phyloP scores from a whole-genome alignment of 2,329 filamentous ascomycete species.

The Dactylellina drechsleri region DNA sequence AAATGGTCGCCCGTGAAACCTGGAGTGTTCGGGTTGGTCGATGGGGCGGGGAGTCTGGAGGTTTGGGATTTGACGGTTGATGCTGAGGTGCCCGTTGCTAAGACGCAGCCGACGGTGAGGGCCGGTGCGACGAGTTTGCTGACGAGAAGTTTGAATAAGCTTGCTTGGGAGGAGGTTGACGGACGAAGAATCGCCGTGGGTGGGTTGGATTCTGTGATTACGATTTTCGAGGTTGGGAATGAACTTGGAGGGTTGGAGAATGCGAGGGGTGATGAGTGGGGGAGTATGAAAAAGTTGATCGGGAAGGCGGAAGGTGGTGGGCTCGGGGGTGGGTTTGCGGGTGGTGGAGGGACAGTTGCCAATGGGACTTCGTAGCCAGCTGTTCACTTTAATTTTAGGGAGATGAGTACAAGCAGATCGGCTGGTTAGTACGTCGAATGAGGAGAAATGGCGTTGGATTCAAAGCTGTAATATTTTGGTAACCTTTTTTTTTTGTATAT shows the following conservation, averaged over 20 bases:
- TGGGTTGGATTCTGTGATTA: conserved; percentile 88
- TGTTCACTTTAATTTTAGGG: not conserved
- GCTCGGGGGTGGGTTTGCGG: too few species aligned
- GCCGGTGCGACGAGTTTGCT: conserved; percentile 75
- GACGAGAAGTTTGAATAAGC: conserved; percentile 88
- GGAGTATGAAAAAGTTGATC: conserved; percentile 88
- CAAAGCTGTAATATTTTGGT: conserved; percentile 8
- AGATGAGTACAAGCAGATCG: not conserved
- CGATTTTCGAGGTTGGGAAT: conserved; percentile 88
- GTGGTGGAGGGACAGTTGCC: not conserved
- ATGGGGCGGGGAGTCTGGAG: conserved; percentile 90
- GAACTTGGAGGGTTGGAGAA: conserved; percentile 86
- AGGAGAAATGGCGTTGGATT: conserved; percentile 30
- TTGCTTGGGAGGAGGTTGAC: conserved; percentile 91
- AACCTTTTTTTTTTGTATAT: conserved; percentile 2
- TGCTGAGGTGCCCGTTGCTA: conserved; percentile 88
- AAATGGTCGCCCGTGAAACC: conserved; percentile 95
- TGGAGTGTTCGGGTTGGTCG: conserved; percentile 92
- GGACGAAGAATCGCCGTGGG: conserved; percentile 88
- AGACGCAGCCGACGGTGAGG: conserved; percentile 73
- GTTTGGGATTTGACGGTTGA: conserved; percentile 95
- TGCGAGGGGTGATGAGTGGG: conserved; percentile 88
- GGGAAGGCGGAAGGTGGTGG: conserved; percentile 71
- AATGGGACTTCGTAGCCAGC: conserved; percentile 10
- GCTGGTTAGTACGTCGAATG: not conserved